Percentiles rank a stretch among this genome's conserved stretches.
phyloP scores from a whole-genome alignment of 768 basidiomycete genomes.

The Mycena epipterygia region DNA sequence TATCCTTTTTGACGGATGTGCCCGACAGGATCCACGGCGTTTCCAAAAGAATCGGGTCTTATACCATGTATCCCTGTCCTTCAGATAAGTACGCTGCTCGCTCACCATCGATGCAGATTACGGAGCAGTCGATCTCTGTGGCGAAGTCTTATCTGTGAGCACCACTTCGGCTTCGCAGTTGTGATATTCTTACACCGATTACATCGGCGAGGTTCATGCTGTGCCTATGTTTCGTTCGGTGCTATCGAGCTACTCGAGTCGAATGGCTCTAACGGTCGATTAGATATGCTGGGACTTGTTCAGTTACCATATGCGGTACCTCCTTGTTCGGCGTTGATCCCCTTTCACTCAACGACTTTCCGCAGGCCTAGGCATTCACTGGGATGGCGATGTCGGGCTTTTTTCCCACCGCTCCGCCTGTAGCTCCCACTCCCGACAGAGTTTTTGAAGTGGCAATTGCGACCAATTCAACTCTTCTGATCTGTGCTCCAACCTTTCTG shows the following conservation, averaged over 20 bases:
- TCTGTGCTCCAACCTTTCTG: constrained; percentile 42
- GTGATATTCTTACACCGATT: neutral
- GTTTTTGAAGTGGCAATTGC: constrained; percentile 36
- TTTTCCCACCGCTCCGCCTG: constrained; percentile 32
- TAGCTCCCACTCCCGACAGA: constrained; percentile 39
- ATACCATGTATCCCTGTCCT: constrained; percentile 22
- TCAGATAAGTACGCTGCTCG: too few species aligned
- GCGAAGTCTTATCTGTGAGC: constrained; percentile 31
- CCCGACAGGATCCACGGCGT: constrained; percentile 30
- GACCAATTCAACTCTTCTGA: constrained; percentile 37
- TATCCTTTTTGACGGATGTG: neutral
- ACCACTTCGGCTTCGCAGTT: neutral
- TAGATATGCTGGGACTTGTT: constrained; percentile 37
- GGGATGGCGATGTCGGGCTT: constrained; percentile 25
- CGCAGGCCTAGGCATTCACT: constrained; percentile 30
- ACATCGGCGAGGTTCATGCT: constrained; percentile 1
- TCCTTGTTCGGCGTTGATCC: neutral
- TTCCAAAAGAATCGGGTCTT: constrained; percentile 31
- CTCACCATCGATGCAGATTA: constrained; percentile 23
- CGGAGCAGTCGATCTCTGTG: constrained; percentile 38
- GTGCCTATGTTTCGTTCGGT: constrained; percentile 39
- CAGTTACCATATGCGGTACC: constrained; percentile 32
- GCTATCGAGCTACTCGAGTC: neutral
- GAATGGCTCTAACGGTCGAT: neutral
- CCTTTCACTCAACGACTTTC: neutral